phyloP scores from a whole-genome alignment of 2,329 filamentous ascomycete genomes.

The Chrysosporium keratinophilum region DNA sequence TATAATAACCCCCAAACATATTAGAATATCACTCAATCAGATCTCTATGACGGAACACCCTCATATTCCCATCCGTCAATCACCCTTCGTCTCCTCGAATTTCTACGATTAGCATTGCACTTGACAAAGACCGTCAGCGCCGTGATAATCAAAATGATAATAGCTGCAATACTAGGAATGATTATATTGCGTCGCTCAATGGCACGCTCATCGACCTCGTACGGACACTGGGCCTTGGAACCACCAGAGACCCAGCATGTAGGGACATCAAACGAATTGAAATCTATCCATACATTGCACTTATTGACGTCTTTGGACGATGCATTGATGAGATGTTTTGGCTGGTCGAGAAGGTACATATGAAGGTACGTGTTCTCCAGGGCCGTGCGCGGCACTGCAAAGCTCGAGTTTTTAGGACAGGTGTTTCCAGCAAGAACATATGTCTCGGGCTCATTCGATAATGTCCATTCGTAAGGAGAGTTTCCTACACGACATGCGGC shows the following conservation, averaged over 20 bases:
- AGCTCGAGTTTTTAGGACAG: slow-evolving; percentile 43
- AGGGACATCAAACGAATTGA: slow-evolving; percentile 48
- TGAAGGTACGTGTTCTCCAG: slow-evolving; percentile 54
- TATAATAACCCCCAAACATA: background rate
- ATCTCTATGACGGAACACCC: slow-evolving; percentile 47
- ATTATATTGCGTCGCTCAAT: slow-evolving; percentile 42
- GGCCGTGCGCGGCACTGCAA: slow-evolving; percentile 50
- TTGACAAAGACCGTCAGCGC: slow-evolving; percentile 54
- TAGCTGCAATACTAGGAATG: slow-evolving; percentile 51
- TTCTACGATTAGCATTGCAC: slow-evolving; percentile 51
- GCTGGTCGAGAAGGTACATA: slow-evolving; percentile 29
- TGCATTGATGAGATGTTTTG: slow-evolving; percentile 18
- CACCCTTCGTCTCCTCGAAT: slow-evolving; percentile 42
- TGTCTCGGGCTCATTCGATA: slow-evolving; percentile 36
- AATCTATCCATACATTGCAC: slow-evolving; percentile 46
- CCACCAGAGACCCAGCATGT: slow-evolving; percentile 54
- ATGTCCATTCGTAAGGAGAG: slow-evolving; percentile 49
- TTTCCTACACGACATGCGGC: slow-evolving; percentile 47
- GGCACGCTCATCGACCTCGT: slow-evolving; percentile 37
- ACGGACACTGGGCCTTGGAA: slow-evolving; percentile 49
- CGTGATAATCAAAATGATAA: slow-evolving; percentile 53
- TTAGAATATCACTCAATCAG: background rate
- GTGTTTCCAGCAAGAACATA: slow-evolving; percentile 38
- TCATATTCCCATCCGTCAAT: slow-evolving; percentile 55
- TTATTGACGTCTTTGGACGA: slow-evolving; percentile 21